Percentiles rank a stretch among this genome's conserved stretches.
phyloP scores from a whole-genome alignment of 2,329 filamentous ascomycete genomes.

The Cytospora piceicola region DNA sequence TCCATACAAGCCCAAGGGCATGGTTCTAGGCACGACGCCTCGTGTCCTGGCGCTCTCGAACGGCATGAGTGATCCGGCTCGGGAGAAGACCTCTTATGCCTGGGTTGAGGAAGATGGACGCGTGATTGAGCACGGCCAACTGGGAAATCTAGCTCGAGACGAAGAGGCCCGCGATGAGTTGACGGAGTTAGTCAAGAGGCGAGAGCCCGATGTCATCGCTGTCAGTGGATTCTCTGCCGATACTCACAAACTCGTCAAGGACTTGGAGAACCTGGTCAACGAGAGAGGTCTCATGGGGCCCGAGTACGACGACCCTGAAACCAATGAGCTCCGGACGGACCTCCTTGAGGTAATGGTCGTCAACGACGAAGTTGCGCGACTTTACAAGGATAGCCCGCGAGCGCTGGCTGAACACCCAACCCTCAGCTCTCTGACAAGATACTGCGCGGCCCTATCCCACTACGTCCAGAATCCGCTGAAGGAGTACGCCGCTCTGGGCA shows the following conservation, averaged over 20 bases:
- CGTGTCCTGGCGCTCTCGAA: conserved; percentile 87
- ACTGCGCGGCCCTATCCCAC: conserved; percentile 85
- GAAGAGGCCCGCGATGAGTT: conserved; percentile 71
- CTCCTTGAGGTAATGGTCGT: conserved; percentile 86
- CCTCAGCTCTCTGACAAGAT: conserved; percentile 76
- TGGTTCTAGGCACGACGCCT: conserved; percentile 84
- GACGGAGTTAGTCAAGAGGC: conserved; percentile 75
- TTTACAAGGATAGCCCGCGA: conserved; percentile 89
- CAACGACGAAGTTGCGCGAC: conserved; percentile 94
- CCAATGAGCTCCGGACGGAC: conserved; percentile 74
- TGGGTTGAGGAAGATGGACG: conserved; percentile 93
- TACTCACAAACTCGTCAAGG: conserved; percentile 79
- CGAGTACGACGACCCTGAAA: conserved; percentile 81
- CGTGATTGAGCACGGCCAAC: conserved; percentile 86
- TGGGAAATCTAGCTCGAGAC: conserved; percentile 75
- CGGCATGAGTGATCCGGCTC: conserved; percentile 71
- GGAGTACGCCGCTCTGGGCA: conserved; percentile 91
- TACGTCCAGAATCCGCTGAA: conserved; percentile 97
- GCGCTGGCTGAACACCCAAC: conserved; percentile 81
- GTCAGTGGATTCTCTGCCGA: conserved; percentile 89
- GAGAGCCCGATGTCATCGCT: conserved; percentile 87
- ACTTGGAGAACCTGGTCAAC: conserved; percentile 77
- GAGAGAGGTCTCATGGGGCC: conserved; percentile 77
- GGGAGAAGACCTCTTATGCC: conserved; percentile 86
- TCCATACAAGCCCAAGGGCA: conserved; percentile 91